Conservation (phyloP, 108 stramenopile species). For the Discostella stelligeroides region DNA sequence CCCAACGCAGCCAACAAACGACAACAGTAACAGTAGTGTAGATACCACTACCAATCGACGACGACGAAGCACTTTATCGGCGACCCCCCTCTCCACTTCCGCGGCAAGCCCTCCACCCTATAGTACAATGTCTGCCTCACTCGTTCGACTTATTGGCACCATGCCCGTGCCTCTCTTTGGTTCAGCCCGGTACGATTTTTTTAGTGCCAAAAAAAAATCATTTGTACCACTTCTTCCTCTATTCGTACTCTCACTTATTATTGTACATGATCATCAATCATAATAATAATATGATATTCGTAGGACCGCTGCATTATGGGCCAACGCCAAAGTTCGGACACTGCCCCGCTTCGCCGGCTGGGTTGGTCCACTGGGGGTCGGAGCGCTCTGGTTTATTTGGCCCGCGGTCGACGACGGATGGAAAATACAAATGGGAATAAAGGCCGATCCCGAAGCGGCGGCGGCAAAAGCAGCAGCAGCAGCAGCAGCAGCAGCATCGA, state of each 20-base stretch:
- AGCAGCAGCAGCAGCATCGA: slow-evolving; percentile 1
- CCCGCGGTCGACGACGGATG: slow-evolving; percentile 57
- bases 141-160: slow-evolving; percentile 28
- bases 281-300: not conserved
- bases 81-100: no score
- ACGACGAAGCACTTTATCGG: no score
- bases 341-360: slow-evolving; percentile 49
- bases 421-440: slow-evolving; percentile 51
- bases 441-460: slow-evolving; percentile 45
- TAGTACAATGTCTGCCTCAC: slow-evolving; percentile 20
- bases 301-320: slow-evolving; percentile 23
- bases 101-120: no score
- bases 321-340: slow-evolving; percentile 28
- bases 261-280: no score
- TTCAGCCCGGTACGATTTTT: not conserved
- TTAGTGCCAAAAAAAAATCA: no score
- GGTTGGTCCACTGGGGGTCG: slow-evolving; percentile 45
- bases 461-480: slow-evolving; percentile 16
- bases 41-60: no score
- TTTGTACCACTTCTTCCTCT: no score
- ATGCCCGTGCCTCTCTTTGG: slow-evolving; percentile 53
- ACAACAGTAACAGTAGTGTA: no score
- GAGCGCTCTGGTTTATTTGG: slow-evolving; percentile 64
- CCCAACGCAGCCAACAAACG: no score
- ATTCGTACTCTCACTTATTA: no score